These are phyloP conservation scores for Candida vartiovaarae DNA, from an alignment of 805 yeast species.

Conservation along the genomic window DNA sequence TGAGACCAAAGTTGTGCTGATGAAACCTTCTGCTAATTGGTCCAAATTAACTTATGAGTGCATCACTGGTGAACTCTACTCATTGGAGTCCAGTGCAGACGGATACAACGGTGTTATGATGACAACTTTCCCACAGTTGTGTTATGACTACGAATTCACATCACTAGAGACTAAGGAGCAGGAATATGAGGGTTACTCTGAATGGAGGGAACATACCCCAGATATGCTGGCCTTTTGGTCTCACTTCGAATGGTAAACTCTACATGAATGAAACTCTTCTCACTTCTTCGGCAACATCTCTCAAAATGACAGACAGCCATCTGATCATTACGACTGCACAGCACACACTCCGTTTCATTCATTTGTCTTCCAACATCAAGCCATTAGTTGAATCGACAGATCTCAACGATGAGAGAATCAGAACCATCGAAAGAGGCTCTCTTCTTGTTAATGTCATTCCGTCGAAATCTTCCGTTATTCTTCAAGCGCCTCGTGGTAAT, in stretches of 20 bases:
- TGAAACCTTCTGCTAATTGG: constrained; percentile 51
- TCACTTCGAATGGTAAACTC: constrained; percentile 69
- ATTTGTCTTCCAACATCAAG: constrained; percentile 40
- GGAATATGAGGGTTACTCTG: constrained; percentile 19
- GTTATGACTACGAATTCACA: constrained; percentile 51
- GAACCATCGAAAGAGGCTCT: constrained; percentile 90
- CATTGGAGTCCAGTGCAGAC: constrained; percentile 20
- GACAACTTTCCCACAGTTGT: constrained; percentile 60
- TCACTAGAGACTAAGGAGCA: constrained; percentile 12
- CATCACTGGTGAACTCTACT: constrained; percentile 40
- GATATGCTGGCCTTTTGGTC: constrained; percentile 53
- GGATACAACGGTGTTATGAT: constrained; percentile 28
- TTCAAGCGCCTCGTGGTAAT: constrained; percentile 96
- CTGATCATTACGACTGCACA: constrained; percentile 84
- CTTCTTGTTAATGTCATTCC: constrained; percentile 77
- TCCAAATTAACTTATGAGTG: constrained; percentile 48
- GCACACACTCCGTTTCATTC: constrained; percentile 74
- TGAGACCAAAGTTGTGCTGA: constrained; percentile 43
- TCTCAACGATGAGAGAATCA: constrained; percentile 67
- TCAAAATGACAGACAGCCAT: constrained; percentile 63
- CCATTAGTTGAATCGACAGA: constrained; percentile 33
- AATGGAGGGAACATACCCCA: constrained; percentile 23
- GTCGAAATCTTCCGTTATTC: constrained; percentile 68
- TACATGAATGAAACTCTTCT: constrained; percentile 54
- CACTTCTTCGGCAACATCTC: constrained; percentile 74